Conservation (phyloP, 768 basidiomycete genomes). For the Polyporus arcularius region DNA sequence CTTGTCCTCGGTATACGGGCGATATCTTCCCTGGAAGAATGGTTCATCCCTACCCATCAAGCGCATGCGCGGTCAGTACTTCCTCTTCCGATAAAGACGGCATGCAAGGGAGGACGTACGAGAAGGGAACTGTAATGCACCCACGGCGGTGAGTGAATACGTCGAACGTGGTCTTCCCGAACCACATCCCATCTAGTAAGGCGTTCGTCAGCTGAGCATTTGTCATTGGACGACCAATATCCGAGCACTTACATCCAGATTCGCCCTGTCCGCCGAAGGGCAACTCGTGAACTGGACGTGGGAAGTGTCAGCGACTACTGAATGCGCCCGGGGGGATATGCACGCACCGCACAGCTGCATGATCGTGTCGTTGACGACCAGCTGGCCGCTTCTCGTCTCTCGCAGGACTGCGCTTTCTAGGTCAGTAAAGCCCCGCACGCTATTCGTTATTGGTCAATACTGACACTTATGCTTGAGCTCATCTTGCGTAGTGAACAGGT, state of each 20-base stretch:
- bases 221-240: neutral
- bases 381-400: conserved; percentile 56
- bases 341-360: conserved; percentile 50
- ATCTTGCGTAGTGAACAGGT: conserved; percentile 58
- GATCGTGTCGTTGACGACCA: conserved; percentile 63
- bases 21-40: conserved; percentile 29
- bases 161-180: conserved; percentile 55
- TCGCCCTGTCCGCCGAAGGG: conserved; percentile 61
- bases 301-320: conserved; percentile 9
- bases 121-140: conserved; percentile 25
- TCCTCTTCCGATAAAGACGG: neutral
- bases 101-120: conserved; percentile 12
- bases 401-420: conserved; percentile 44
- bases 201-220: neutral
- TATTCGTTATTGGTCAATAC: neutral
- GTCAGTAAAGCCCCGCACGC: neutral
- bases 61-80: neutral
- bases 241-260: conserved; percentile 56
- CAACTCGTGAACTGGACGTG: conserved; percentile 36
- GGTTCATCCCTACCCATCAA: conserved; percentile 28
- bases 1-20: conserved; percentile 33
- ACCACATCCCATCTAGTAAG: conserved; percentile 53
- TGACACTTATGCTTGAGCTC: conserved; percentile 30
- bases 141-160: conserved; percentile 29
- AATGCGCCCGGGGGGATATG: neutral